Conservation (phyloP, 1,284 basidiomycete genomes). For the Sphagnurus paluster region DNA sequence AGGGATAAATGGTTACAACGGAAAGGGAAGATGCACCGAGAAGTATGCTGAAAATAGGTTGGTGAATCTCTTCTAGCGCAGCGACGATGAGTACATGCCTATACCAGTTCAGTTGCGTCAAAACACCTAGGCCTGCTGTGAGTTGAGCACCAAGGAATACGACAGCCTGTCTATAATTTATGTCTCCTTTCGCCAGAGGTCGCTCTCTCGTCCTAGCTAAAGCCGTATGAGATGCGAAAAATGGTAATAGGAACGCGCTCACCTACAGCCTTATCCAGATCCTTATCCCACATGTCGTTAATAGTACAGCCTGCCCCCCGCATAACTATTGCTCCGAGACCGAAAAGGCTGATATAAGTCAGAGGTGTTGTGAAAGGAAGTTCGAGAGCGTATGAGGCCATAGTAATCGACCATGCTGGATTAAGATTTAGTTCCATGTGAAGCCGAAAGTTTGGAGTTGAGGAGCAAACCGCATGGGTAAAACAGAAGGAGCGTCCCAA, state of each 20-base stretch:
- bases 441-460: background rate
- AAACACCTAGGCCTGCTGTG: slow-evolving; percentile 81
- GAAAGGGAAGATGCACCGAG: slow-evolving; percentile 91
- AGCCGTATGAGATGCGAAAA: slow-evolving; percentile 1
- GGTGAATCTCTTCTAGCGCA: background rate
- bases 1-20: slow-evolving; percentile 87
- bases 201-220: slow-evolving; percentile 47
- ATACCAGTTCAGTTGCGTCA: slow-evolving; percentile 94
- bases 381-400: slow-evolving; percentile 82
- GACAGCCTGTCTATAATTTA: slow-evolving; percentile 77
- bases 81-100: slow-evolving; percentile 56
- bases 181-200: slow-evolving; percentile 79
- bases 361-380: slow-evolving; percentile 67
- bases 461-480: slow-evolving; percentile 92
- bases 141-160: slow-evolving; percentile 87
- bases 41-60: slow-evolving; percentile 61
- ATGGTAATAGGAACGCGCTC: slow-evolving; percentile 28
- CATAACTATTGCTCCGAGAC: slow-evolving; percentile 92
- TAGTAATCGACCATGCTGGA: slow-evolving; percentile 93
- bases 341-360: slow-evolving; percentile 83
- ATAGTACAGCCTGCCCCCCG: slow-evolving; percentile 98
- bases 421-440: slow-evolving; percentile 1
- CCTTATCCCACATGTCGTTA: slow-evolving; percentile 98
- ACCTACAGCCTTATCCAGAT: slow-evolving; percentile 93
- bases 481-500: slow-evolving; percentile 88